Conservation (phyloP, 2,329 filamentous ascomycete genomes). For the Neonectria neomacrospora region DNA sequence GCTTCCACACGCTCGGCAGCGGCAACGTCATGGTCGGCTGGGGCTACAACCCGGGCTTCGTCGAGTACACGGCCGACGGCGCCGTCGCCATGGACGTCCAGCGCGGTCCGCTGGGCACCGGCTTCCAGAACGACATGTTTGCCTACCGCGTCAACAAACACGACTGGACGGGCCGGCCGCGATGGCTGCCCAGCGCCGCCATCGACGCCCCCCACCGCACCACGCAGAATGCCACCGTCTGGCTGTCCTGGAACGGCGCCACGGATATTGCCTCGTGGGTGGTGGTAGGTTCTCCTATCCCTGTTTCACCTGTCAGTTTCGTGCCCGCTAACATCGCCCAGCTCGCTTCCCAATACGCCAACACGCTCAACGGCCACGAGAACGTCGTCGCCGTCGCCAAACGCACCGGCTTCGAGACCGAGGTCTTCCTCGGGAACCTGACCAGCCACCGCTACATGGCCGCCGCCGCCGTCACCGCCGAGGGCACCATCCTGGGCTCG, state of each 20-base stretch:
- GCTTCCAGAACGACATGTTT: slow-evolving; percentile 42
- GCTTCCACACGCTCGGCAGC: slow-evolving; percentile 41
- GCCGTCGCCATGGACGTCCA: slow-evolving; percentile 42
- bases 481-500: slow-evolving; percentile 43
- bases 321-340: slow-evolving; percentile 34
- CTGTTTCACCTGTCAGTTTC: slow-evolving; percentile 14
- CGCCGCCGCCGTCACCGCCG: slow-evolving; percentile 39
- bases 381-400: slow-evolving; percentile 38
- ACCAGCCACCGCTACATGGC: slow-evolving; percentile 39
- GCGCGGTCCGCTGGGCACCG: slow-evolving; percentile 38
- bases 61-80: slow-evolving; percentile 44
- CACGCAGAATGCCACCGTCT: slow-evolving; percentile 41
- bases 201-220: slow-evolving; percentile 40
- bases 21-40: slow-evolving; percentile 45
- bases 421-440: slow-evolving; percentile 32
- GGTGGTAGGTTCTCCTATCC: slow-evolving; percentile 38
- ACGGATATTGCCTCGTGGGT: slow-evolving; percentile 45
- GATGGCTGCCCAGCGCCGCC: slow-evolving; percentile 45
- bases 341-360: slow-evolving; percentile 40
- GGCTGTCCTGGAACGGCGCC: slow-evolving; percentile 48
- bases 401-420: slow-evolving; percentile 46
- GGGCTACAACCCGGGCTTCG: slow-evolving; percentile 45
- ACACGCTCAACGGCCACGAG: slow-evolving; percentile 35
- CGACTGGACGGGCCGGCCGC: slow-evolving; percentile 44
- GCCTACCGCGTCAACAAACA: slow-evolving; percentile 45